Base-by-base conservation (phyloP, 768 basidiomycete genomes). In the Phaffia tasmanica region DNA sequence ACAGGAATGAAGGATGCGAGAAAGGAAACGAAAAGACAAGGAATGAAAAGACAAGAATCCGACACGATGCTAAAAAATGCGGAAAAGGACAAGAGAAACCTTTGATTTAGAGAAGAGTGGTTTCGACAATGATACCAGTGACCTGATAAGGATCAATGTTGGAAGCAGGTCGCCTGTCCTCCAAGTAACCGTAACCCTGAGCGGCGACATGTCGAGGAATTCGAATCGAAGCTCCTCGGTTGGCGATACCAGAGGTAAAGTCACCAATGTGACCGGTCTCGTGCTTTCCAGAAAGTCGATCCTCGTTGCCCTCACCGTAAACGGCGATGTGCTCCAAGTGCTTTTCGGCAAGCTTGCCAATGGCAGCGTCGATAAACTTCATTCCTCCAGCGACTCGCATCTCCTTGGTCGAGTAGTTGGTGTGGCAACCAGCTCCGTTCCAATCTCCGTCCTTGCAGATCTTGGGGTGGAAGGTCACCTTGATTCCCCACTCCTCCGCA, bases 111-210 rank as follows among this genome's bases (percentile, higher is more conserved):
- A 65, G 64, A 14, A 67, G 46, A 11, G 14, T 70, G 62, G 72
- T 72, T 53, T 72, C 70, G 62, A 89, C 85, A 69, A 91, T 84
- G 76, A 88, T 89, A 72, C 81, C 77, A 30, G 90, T 94, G 69
- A 99, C 94, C 68, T 88, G 88, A 79, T 99, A 99, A 35, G 95
- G 90, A 78, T 98, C 94, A 71, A 95, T 88, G 82, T 99, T 99
- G 76, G 93, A 95, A 65, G 94, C 94, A 30, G 95, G 95, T 53
- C 65, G 63, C 49, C 47, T 48, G 57, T 51, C 61, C 51, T 62
- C 62, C 29, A 61, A 62, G 42, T 59, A 67, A n/a, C 95, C 95
- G 73, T 85, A 90, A 61, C 94, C 93, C 78, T 93, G 85, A 46
- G 87, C 81, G 62, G 86, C 87, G 73, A 97, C 93, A 75, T 93